A percentile compares a stretch with the other conserved stretches of the same genome.
Evolutionary conservation across 768 basidiomycete species (phyloP).

Genomic region (Suillus clintonianus): DNA sequence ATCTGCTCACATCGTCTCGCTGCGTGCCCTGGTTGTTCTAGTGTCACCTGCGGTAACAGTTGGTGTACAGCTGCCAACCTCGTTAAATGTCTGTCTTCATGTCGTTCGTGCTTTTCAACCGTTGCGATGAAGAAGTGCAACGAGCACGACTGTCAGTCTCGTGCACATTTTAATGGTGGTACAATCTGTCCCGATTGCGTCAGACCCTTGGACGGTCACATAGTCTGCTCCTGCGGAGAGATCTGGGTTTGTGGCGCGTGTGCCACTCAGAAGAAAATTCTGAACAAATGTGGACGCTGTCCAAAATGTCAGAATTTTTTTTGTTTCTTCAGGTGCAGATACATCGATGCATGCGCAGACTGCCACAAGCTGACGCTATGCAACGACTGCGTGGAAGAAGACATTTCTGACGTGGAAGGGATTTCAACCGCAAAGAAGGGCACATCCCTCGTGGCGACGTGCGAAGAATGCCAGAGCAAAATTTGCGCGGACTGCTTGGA

Average conservation of each 20-base stretch:
- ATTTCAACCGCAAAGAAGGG: neutral
- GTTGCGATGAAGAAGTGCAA: neutral
- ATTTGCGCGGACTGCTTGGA: neutral
- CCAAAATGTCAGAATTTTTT: constrained; percentile 17
- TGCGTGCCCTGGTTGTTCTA: neutral
- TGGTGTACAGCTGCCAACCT: neutral
- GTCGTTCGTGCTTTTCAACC: neutral
- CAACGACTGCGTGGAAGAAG: constrained; percentile 28
- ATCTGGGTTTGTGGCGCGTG: neutral
- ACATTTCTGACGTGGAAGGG: constrained; percentile 1
- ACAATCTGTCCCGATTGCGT: neutral
- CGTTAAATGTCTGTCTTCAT: neutral
- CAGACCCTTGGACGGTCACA: neutral
- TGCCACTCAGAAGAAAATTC: neutral
- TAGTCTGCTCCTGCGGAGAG: neutral
- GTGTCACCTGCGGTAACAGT: neutral
- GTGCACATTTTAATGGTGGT: neutral
- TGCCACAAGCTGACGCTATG: constrained; percentile 22
- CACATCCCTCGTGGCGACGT: neutral
- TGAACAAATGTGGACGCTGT: constrained; percentile 6
- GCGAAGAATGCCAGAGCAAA: neutral
- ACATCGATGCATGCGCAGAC: constrained; percentile 21
- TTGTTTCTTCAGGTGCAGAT: constrained; percentile 22
- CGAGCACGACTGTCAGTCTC: neutral
- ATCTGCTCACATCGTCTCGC: neutral